Evolutionary conservation across 495 filamentous ascomycete species (phyloP).

Genomic region (Neurospora sp.): DNA sequence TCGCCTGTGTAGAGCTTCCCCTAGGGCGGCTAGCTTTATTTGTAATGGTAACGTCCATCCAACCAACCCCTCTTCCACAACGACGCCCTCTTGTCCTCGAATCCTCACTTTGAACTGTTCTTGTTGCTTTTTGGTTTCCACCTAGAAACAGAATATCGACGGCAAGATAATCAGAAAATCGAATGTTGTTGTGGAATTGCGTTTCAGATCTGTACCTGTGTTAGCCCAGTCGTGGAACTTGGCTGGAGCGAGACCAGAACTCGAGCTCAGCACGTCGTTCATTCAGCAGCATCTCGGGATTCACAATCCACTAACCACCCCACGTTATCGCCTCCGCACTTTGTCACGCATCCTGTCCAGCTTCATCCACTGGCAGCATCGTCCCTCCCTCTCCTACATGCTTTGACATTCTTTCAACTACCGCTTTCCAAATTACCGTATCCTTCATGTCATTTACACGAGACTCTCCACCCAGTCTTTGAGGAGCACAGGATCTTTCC

Average conservation of each 20-base stretch:
- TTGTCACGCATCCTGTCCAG: neutral
- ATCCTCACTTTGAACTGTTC: neutral
- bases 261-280: neutral
- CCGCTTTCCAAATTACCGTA: neutral
- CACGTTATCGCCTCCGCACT: neutral
- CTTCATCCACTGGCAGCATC: neutral
- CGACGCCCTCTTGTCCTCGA: neutral
- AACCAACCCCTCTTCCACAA: neutral
- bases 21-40: no score
- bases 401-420: neutral
- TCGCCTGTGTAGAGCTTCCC: neutral
- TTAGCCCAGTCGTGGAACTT: neutral
- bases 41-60: neutral
- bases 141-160: neutral
- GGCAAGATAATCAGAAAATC: neutral
- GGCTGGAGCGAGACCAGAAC: neutral
- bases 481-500: neutral
- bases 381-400: neutral
- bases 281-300: neutral
- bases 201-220: neutral
- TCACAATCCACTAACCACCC: neutral
- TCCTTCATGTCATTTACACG: neutral
- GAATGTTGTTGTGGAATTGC: neutral
- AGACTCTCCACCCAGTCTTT: neutral
- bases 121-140: neutral